Evolutionary conservation across 192 early-diverging fungal genomes (phyloP).

Genomic region (Piromyces sp.): DNA sequence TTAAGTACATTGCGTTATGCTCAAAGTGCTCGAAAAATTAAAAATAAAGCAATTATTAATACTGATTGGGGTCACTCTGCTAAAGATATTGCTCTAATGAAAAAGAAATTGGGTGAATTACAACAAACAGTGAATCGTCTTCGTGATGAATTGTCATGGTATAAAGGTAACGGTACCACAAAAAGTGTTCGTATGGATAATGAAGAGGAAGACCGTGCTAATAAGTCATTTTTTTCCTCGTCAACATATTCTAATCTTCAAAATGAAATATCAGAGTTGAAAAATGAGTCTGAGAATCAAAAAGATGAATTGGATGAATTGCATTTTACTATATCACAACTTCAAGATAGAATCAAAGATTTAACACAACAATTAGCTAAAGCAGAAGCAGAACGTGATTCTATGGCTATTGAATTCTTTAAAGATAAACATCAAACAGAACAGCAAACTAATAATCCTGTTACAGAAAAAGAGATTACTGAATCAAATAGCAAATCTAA

Average conservation of each 20-base stretch:
- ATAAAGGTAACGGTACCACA: background rate
- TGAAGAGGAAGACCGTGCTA: background rate
- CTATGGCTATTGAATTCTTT: background rate
- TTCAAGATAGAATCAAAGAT: background rate
- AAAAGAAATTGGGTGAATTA: background rate
- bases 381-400: background rate
- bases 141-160: background rate
- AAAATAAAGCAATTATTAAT: constrained; percentile 72
- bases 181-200: background rate
- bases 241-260: background rate
- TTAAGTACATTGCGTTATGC: constrained; percentile 93
- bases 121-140: background rate
- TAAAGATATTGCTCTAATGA: background rate
- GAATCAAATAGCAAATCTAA: background rate
- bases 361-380: background rate
- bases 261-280: background rate
- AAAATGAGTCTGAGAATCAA: background rate
- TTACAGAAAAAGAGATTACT: background rate
- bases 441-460: background rate
- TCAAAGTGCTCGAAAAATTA: constrained; percentile 87
- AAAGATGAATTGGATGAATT: background rate
- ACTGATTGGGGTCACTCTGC: background rate
- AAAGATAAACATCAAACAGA: background rate
- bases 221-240: background rate
- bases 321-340: background rate